Conservation (phyloP, 768 basidiomycete genomes). For the Russula vinacea region DNA sequence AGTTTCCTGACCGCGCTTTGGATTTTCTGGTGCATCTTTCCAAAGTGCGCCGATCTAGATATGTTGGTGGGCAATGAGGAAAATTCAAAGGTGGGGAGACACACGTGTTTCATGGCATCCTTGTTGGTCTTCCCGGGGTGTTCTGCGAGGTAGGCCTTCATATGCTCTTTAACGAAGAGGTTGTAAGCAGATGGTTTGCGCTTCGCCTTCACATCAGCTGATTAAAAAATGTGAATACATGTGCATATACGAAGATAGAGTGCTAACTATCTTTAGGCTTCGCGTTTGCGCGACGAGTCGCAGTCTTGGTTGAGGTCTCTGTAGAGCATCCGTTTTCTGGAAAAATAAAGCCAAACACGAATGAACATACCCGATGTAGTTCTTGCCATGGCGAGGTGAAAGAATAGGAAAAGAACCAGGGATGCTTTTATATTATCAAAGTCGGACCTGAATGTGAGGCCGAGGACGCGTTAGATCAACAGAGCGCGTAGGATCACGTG, state of each 20-base stretch:
- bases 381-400: conserved; percentile 46
- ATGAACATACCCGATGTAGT: conserved; percentile 45
- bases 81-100: neutral
- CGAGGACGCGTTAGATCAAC: conserved; percentile 28
- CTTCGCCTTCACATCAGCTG: conserved; percentile 43
- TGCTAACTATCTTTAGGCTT: conserved; percentile 39
- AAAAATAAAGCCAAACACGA: neutral
- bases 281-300: conserved; percentile 52
- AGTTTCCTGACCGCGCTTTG: conserved; percentile 54
- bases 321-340: conserved; percentile 14
- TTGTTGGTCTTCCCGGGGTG: conserved; percentile 49
- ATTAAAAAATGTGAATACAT: conserved; percentile 8
- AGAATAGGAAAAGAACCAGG: conserved; percentile 9
- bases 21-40: conserved; percentile 61
- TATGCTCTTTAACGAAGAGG: conserved; percentile 52
- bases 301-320: conserved; percentile 55
- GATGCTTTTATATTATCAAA: conserved; percentile 15
- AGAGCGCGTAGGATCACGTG: conserved; percentile 23
- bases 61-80: neutral
- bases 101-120: conserved; percentile 53
- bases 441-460: conserved; percentile 30
- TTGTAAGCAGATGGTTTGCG: conserved; percentile 61
- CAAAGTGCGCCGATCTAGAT: conserved; percentile 54
- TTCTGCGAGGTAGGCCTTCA: conserved; percentile 55
- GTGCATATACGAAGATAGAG: conserved; percentile 33